phyloP scores from a whole-genome alignment of 2,329 filamentous ascomycete genomes.

The Colletotrichum cereale region DNA sequence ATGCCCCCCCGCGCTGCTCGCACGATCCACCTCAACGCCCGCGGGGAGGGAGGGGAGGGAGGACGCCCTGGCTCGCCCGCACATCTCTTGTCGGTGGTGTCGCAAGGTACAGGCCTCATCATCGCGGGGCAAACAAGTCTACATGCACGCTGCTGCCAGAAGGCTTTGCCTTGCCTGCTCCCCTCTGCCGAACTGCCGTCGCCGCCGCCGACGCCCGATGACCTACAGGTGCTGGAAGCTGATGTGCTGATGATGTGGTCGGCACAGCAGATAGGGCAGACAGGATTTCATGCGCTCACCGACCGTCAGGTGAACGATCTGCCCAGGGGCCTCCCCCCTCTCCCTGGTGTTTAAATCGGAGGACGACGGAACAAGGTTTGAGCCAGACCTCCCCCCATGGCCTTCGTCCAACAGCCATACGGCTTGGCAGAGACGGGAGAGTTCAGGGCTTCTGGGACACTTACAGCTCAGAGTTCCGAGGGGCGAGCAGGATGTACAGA shows the following conservation, averaged over 20 bases:
- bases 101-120: neutral
- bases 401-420: neutral
- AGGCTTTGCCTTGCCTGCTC: neutral
- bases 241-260: neutral
- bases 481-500: constrained; percentile 11
- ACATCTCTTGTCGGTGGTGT: neutral
- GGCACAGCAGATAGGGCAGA: neutral
- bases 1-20: no score
- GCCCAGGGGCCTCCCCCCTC: neutral
- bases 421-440: neutral
- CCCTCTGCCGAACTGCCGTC: neutral
- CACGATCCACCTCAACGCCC: neutral
- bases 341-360: neutral
- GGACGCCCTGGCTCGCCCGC: no score
- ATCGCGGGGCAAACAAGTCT: neutral
- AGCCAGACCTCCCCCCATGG: neutral
- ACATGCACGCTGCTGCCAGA: neutral
- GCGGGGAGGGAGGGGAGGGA: neutral
- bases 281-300: neutral
- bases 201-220: neutral
- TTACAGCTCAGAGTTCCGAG: constrained; percentile 3
- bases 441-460: constrained; percentile 17
- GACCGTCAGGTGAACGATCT: neutral
- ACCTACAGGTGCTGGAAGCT: neutral
- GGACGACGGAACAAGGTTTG: neutral